A percentile compares a stretch with the other conserved stretches of the same genome.
phyloP scores from a whole-genome alignment of 345 rosid genomes.

The Aquilaria malaccensis region DNA sequence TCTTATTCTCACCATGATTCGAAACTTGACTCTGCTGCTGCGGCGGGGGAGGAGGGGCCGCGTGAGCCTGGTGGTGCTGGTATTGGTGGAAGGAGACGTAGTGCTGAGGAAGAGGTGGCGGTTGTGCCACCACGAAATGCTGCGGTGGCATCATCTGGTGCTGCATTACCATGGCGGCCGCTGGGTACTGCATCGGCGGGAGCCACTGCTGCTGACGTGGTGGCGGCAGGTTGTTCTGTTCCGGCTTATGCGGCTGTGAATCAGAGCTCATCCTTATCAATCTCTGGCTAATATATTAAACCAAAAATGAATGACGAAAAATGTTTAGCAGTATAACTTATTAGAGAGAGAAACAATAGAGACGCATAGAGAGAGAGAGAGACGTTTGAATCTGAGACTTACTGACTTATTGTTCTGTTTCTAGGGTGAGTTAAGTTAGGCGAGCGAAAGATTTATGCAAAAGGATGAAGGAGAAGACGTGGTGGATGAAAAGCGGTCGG shows the following conservation, averaged over 20 bases:
- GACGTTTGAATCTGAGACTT: slow-evolving; percentile 2
- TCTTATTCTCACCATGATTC: slow-evolving; percentile 59
- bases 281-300: too few relatives aligned
- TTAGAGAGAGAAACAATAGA: not conserved
- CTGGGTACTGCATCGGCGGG: slow-evolving; percentile 62
- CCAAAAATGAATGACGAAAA: too few relatives aligned
- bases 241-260: slow-evolving; percentile 26
- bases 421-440: not conserved
- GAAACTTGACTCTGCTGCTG: slow-evolving; percentile 26
- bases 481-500: too few relatives aligned
- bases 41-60: slow-evolving; percentile 25
- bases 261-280: slow-evolving; percentile 47
- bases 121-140: slow-evolving; percentile 26
- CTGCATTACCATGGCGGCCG: slow-evolving; percentile 81
- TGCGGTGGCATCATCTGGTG: slow-evolving; percentile 69
- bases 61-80: slow-evolving; percentile 28
- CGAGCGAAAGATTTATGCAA: too few relatives aligned
- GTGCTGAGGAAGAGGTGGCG: slow-evolving; percentile 49
- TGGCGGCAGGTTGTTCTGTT: slow-evolving; percentile 25
- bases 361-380: not conserved
- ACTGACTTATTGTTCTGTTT: not conserved
- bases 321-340: too few relatives aligned
- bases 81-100: slow-evolving; percentile 46
- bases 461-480: too few relatives aligned
- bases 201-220: slow-evolving; percentile 50